Evolutionary conservation across 768 basidiomycete genomes (phyloP).

Genomic region (Lentinula guzmanii): DNA sequence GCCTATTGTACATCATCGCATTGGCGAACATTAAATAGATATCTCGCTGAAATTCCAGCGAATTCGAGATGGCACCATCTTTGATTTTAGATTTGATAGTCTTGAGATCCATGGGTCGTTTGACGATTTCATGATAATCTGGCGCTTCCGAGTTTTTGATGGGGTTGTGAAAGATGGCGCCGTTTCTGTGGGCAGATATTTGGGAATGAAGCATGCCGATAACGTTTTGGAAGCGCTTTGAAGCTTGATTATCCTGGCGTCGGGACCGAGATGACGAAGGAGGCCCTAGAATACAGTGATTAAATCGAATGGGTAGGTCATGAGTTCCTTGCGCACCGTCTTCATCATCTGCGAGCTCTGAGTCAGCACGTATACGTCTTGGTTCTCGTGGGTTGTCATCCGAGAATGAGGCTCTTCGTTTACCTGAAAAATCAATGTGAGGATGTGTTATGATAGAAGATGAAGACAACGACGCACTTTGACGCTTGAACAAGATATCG

Average conservation of each 20-base stretch:
- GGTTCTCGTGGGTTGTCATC: slow-evolving; percentile 44
- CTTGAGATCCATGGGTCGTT: slow-evolving; percentile 93
- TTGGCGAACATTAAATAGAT: slow-evolving; percentile 94
- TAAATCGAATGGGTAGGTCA: background rate
- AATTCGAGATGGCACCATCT: slow-evolving; percentile 75
- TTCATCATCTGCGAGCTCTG: slow-evolving; percentile 61
- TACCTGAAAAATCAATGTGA: slow-evolving; percentile 31
- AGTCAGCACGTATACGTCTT: slow-evolving; percentile 46
- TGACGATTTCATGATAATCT: slow-evolving; percentile 88
- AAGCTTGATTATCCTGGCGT: slow-evolving; percentile 43
- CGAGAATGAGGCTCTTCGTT: slow-evolving; percentile 57
- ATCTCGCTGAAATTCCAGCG: slow-evolving; percentile 86
- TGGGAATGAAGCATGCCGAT: slow-evolving; percentile 77
- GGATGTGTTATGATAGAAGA: background rate
- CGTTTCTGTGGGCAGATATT: slow-evolving; percentile 81
- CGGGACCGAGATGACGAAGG: slow-evolving; percentile 24
- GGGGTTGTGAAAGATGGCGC: slow-evolving; percentile 86
- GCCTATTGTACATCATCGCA: slow-evolving; percentile 94
- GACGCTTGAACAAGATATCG: background rate
- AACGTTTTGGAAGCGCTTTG: slow-evolving; percentile 75
- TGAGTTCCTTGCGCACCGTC: slow-evolving; percentile 37
- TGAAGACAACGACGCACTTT: background rate
- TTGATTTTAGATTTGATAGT: slow-evolving; percentile 84
- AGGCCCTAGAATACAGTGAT: slow-evolving; percentile 20
- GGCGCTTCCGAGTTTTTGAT: slow-evolving; percentile 86